Percentiles rank a stretch among this genome's conserved stretches.
These are phyloP conservation scores for Cercospora nicotianae DNA, from an alignment of 2,329 filamentous ascomycete genomes.

Conservation along the genomic window DNA sequence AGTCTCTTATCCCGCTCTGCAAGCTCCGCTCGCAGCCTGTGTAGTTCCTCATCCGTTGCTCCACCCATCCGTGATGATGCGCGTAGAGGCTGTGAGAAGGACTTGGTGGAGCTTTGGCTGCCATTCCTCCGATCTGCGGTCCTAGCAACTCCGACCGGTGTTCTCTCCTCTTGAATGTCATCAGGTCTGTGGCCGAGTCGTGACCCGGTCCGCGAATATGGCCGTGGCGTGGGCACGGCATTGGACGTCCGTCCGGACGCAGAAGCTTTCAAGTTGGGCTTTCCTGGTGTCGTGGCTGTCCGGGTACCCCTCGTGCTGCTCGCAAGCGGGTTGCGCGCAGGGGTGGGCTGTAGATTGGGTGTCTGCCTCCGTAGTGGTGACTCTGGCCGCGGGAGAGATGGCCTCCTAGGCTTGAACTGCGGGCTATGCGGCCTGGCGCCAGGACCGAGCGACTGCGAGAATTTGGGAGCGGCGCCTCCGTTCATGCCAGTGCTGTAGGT, in stretches of 20 bases:
- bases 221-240: conserved; percentile 39
- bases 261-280: conserved; percentile 44
- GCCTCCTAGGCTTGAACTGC: conserved; percentile 67
- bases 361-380: conserved; percentile 71
- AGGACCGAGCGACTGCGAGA: conserved; percentile 84
- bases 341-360: conserved; percentile 57
- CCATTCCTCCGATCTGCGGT: conserved; percentile 38
- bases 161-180: conserved; percentile 41
- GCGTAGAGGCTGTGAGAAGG: conserved; percentile 37
- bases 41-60: conserved; percentile 57
- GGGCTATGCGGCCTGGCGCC: conserved; percentile 68
- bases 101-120: conserved; percentile 43
- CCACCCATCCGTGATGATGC: conserved; percentile 41
- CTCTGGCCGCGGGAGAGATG: conserved; percentile 82
- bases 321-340: conserved; percentile 57
- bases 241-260: conserved; percentile 53
- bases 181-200: conserved; percentile 46
- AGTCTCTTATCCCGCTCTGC: conserved; percentile 83
- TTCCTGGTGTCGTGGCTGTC: conserved; percentile 46
- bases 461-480: conserved; percentile 59
- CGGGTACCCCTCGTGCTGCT: conserved; percentile 52
- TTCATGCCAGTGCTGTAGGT: conserved; percentile 55
- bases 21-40: conserved; percentile 69
- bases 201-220: conserved; percentile 51
- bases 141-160: conserved; percentile 27